Base-by-base conservation (phyloP, 768 basidiomycete species). In the Pleurotus tuoliensis region DNA sequence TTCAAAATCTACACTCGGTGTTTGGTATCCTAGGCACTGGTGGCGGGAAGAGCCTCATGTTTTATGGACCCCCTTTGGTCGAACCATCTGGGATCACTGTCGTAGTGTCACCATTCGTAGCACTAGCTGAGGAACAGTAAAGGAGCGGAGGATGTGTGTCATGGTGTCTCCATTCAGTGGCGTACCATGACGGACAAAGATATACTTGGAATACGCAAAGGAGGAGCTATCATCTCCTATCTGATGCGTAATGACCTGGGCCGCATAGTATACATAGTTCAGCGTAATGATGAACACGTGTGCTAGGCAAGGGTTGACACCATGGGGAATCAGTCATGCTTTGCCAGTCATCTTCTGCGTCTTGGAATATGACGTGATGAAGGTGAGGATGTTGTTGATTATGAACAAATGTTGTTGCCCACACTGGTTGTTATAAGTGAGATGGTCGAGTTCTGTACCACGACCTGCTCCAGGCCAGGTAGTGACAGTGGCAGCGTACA, bases 381-480 rank as follows among this genome's bases (percentile, higher is more conserved):
- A 56, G 0, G 53, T 37, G 2, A 66, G 20, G 1, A 52, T 25
- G 2, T 65, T 59, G 4, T 66, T 65, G 5, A 66, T 57, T 3
- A 63, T 27, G 15, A 57, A 65, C 0, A 66, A n/a, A 5, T 61
- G 55, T 1, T 47, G 43, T 0, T 46, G 38, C 0, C 57, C 58
- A 2, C 27, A 1, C 13, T 56, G 20, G 5, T 64, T 47, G 3
- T 55, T 27, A 5, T 59, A 58, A 11, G 48, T 30, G 5, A 66
- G 30, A 18, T 61, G 57, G 2, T 66, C 52, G 5, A 61, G 59
- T 45, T 66, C 65, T 0, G 56, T 62, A 2, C 63, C 65, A 0
- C 56, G n/a, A 2, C 61, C 57, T 0, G 58, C 60, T 0, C 65
- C 64, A 5, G 56, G 59, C 62, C 65, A 66, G 0, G 56, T 62